Percentiles rank a stretch among this genome's conserved stretches.
Conservation (phyloP, 768 basidiomycete species). For the Phaffia tasmanica region DNA sequence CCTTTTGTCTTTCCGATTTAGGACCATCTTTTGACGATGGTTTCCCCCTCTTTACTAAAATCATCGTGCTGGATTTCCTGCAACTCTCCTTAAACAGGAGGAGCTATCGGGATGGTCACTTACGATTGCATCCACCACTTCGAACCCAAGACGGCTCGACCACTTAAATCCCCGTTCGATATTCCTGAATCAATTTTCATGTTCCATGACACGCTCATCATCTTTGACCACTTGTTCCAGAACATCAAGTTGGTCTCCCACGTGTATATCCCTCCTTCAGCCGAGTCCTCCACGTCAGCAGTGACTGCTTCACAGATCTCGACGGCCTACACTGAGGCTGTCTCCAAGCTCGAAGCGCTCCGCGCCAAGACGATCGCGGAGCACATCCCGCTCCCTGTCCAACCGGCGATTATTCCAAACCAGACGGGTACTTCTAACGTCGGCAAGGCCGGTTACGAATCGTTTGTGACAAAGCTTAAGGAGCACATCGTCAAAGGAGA, state of each 20-base stretch:
- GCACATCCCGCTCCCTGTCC: slow-evolving; percentile 46
- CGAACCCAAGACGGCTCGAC: slow-evolving; percentile 72
- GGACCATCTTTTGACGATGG: too few relatives aligned
- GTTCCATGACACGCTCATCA: slow-evolving; percentile 86
- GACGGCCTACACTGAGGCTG: slow-evolving; percentile 80
- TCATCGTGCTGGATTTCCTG: background rate
- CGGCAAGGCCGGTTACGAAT: slow-evolving; percentile 82
- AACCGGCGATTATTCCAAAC: slow-evolving; percentile 38
- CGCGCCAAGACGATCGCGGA: slow-evolving; percentile 54
- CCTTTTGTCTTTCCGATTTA: background rate
- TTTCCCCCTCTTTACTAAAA: background rate
- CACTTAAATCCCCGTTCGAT: slow-evolving; percentile 63
- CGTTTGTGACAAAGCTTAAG: slow-evolving; percentile 81
- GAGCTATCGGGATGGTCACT: slow-evolving; percentile 92
- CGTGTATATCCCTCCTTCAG: slow-evolving; percentile 61
- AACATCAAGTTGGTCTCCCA: slow-evolving; percentile 92
- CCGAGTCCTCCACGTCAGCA: slow-evolving; percentile 32
- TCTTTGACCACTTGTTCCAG: slow-evolving; percentile 95
- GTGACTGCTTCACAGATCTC: slow-evolving; percentile 44
- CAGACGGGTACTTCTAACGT: slow-evolving; percentile 72
- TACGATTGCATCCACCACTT: slow-evolving; percentile 96
- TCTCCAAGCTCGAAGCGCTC: slow-evolving; percentile 64
- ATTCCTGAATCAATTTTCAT: slow-evolving; percentile 96
- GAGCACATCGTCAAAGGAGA: slow-evolving; percentile 91
- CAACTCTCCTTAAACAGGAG: slow-evolving; percentile 46